phyloP scores from a whole-genome alignment of 176 grass and related monocot species.

The Paspalum vaginatum region DNA sequence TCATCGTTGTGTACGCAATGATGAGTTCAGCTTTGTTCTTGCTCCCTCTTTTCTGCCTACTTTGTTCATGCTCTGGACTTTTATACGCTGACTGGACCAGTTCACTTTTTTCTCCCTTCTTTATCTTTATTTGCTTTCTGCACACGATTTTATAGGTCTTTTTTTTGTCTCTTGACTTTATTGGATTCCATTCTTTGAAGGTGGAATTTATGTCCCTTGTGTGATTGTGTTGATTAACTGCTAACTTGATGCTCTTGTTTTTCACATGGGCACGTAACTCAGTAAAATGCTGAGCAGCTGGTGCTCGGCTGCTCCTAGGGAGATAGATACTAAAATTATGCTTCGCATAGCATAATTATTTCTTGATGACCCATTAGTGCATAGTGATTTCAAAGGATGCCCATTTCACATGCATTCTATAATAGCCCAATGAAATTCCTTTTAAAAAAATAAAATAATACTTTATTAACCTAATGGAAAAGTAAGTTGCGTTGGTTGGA shows the following conservation, averaged over 20 bases:
- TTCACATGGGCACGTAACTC: not conserved
- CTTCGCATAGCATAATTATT: not conserved
- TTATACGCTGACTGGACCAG: constrained; percentile 51
- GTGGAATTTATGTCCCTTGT: constrained; percentile 34
- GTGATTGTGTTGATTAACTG: constrained; percentile 13
- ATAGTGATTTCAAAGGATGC: constrained; percentile 10
- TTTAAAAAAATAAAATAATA: no score
- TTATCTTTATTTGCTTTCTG: constrained; percentile 46
- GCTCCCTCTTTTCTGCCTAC: constrained; percentile 42
- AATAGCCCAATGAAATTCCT: not conserved
- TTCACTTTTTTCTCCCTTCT: constrained; percentile 21
- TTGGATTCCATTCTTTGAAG: constrained; percentile 47
- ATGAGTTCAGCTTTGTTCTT: constrained; percentile 53
- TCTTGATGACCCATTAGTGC: not conserved
- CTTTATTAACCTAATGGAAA: not conserved
- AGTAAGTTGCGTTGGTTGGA: not conserved
- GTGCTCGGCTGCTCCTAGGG: not conserved
- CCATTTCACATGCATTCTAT: not conserved
- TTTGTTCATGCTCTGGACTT: constrained; percentile 54
- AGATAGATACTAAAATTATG: not conserved
- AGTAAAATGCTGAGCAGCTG: constrained; percentile 6
- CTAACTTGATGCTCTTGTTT: constrained; percentile 21
- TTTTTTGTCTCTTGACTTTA: constrained; percentile 47
- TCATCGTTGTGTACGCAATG: constrained; percentile 38
- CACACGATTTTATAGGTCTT: constrained; percentile 31